phyloP scores from a whole-genome alignment of 495 filamentous ascomycete species.

The Penicilliopsis zonata region DNA sequence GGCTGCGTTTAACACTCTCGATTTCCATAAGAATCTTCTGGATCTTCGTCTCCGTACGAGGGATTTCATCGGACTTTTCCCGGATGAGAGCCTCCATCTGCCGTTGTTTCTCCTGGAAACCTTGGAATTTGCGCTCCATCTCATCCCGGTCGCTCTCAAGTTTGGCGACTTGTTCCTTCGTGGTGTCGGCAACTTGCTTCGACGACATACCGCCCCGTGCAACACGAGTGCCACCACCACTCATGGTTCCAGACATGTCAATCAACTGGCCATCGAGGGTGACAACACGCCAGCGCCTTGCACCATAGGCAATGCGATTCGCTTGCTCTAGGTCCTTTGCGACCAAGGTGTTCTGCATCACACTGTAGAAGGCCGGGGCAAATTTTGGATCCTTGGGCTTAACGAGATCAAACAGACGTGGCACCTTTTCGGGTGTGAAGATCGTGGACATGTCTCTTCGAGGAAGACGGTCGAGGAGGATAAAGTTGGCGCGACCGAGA shows the following conservation, averaged over 20 bases:
- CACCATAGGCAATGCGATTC: slow-evolving; percentile 91
- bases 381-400: slow-evolving; percentile 80
- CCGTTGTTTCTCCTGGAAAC: slow-evolving; percentile 68
- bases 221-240: slow-evolving; percentile 80
- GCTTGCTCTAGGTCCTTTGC: slow-evolving; percentile 87
- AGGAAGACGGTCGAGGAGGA: slow-evolving; percentile 79
- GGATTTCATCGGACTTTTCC: slow-evolving; percentile 68
- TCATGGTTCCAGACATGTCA: slow-evolving; percentile 97
- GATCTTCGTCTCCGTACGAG: slow-evolving; percentile 74
- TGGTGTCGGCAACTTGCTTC: slow-evolving; percentile 73
- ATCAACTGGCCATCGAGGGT: slow-evolving; percentile 92
- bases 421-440: slow-evolving; percentile 82
- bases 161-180: slow-evolving; percentile 77
- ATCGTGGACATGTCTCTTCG: slow-evolving; percentile 63
- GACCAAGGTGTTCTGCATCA: slow-evolving; percentile 86
- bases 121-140: slow-evolving; percentile 65
- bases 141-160: slow-evolving; percentile 78
- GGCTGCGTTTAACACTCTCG: slow-evolving; percentile 73
- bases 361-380: slow-evolving; percentile 84
- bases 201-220: slow-evolving; percentile 91
- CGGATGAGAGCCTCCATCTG: slow-evolving; percentile 62
- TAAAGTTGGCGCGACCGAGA: slow-evolving; percentile 93
- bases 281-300: slow-evolving; percentile 86
- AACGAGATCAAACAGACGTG: slow-evolving; percentile 85
- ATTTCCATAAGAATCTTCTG: slow-evolving; percentile 87